Base-by-base conservation (phyloP, 2,329 filamentous ascomycete genomes). In the Curvularia hawaiiensis region DNA sequence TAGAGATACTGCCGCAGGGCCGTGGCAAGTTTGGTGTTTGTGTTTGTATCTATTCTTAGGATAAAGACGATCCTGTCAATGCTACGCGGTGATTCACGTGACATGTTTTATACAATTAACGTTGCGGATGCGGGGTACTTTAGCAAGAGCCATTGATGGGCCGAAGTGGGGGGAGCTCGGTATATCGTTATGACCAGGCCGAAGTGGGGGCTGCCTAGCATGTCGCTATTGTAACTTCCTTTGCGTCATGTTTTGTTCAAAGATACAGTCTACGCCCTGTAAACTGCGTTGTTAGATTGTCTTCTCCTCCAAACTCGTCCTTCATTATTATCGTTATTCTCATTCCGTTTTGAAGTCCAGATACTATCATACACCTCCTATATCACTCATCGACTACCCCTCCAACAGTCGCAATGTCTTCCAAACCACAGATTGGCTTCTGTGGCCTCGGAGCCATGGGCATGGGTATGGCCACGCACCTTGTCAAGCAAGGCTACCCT, bases 381-480 rank as follows among this genome's bases (percentile, higher is more conserved):
- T 18, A 38, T n/a, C 16, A 38, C 35, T 16, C 16, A 35, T 4
- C 12, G 33, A 35, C 35, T 38, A 7, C 35, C 35, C 14, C 5
- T 16, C 9, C 28, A 54, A 5, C 22, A 31, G 1, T 14, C n/a
- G 58, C 41, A 28, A 75, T 75, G 71, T 61, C 72, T 9, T 58
- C 60, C 50, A 83, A 81, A 69, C 80, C 81, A 26, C 69, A 76
- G 52, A 79, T 90, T 52, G 84, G 85, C 62, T 91, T 91, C 76
- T 87, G 90, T 62, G 90, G 90, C 79, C 87, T 92, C 3, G 90
- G 90, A 55, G 89, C 89, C 76, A 92, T 92, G 90, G 90, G 90
- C 71, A 90, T 91, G 73, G 90, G 90, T 71, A 92, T 92, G 89
- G 90, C 90, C 62, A 90, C 85, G 58, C 84, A 91, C 71, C 84